Evolutionary conservation across 352 stramenopile species (phyloP), one percentile per base, ranked within the genome.

Genomic region (Phytophthora aleatoria): DNA sequence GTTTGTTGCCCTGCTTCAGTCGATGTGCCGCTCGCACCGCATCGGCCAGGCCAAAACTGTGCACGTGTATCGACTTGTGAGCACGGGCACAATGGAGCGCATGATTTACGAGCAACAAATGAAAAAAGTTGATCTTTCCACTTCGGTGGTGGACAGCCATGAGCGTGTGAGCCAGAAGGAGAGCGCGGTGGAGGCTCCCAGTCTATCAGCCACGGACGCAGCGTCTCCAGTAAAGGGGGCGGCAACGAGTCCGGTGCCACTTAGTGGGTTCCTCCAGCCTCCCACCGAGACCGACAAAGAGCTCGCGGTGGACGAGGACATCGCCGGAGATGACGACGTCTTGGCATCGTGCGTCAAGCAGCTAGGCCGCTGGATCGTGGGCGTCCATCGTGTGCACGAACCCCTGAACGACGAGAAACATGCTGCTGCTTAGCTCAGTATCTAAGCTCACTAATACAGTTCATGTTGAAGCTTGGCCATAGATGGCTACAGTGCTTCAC

Each of bases 61-160:
- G 16, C 88, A 96, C 42, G 90, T 98, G 28, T 98, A 98, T 62
- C 73, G 91, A n/a, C 83, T 98, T 26, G 91, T 98, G 38, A 92
- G 90, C 52, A 92, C 88, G 15, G 91, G 90, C 15, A 98, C 93
- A 13, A 96, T 98, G 74, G 93, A 98, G 76, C 81, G 92, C 30
- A 96, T 92, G 74, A 96, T 97, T 56, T 96, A 95, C 69, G 82
- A 94, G 56, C 89, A 95, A 68, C 90, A 97, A 63, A 89, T 91
- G 70, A 95, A 93, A 50, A 95, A 95, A 63, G 79, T 93, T 20
- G 79, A 90, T 50, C 56, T 95, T 30, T 93, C 84, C 9, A 88
- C 81, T 44, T 85, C 77, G 41, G 83, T 95, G 5, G 79, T 95
- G 10, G 87, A 95, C 59, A 81, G 85, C 33, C 61, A 81, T 30